These are phyloP conservation scores for Aspergillus japonicus DNA, from an alignment of 2,329 filamentous ascomycete species.

Conservation along the genomic window DNA sequence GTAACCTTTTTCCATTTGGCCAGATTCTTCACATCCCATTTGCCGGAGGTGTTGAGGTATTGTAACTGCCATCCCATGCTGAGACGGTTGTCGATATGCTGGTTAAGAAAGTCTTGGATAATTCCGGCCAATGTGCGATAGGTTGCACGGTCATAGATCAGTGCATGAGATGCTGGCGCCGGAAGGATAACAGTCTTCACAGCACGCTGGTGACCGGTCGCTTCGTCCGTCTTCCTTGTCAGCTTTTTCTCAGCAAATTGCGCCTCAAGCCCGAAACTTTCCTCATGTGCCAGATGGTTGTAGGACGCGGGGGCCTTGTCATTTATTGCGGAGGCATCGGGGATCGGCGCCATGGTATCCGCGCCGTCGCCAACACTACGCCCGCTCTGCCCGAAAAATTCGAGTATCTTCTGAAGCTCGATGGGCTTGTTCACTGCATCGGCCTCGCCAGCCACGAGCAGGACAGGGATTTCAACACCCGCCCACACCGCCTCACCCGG, in stretches of 20 bases:
- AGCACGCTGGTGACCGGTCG: constrained; percentile 46
- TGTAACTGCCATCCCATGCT: constrained; percentile 88
- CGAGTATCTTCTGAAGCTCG: constrained; percentile 68
- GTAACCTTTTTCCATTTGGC: constrained; percentile 81
- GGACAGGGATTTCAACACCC: constrained; percentile 69
- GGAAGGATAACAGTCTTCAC: constrained; percentile 72
- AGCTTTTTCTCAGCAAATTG: constrained; percentile 22
- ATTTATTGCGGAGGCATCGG: constrained; percentile 33
- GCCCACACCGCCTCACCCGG: constrained; percentile 71
- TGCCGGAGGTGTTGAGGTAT: constrained; percentile 82
- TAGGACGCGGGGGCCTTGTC: constrained; percentile 20
- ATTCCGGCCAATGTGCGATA: constrained; percentile 76
- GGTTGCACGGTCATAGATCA: constrained; percentile 76
- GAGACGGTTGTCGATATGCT: constrained; percentile 72
- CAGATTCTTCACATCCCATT: constrained; percentile 98
- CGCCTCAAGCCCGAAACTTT: constrained; percentile 26
- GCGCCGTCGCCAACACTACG: constrained; percentile 26
- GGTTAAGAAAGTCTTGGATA: constrained; percentile 76
- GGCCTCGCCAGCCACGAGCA: constrained; percentile 72
- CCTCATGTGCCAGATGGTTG: constrained; percentile 27
- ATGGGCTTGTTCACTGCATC: constrained; percentile 73
- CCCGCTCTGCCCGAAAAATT: constrained; percentile 34
- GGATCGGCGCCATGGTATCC: constrained; percentile 26
- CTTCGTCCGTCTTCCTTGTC: not conserved
- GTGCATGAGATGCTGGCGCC: constrained; percentile 74